Percentiles rank a stretch among this genome's conserved stretches.
Conservation (phyloP, 768 basidiomycete genomes). For the Tylopilus sp. region DNA sequence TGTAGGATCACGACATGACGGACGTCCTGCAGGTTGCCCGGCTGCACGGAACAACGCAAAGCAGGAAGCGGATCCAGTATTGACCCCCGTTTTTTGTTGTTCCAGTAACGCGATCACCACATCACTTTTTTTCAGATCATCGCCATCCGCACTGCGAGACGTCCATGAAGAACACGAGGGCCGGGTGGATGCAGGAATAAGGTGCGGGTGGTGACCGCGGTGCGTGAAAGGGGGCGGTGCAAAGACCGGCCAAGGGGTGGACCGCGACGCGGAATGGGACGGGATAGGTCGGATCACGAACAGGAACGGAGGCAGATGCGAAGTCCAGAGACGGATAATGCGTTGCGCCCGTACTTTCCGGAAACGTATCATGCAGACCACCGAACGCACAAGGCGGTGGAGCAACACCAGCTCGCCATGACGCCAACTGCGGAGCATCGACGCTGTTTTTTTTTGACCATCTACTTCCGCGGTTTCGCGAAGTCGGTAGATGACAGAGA, state of each 20-base stretch:
- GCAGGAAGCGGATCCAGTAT: slow-evolving; percentile 8
- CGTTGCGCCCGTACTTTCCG: slow-evolving; percentile 17
- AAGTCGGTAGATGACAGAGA: neutral
- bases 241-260: neutral
- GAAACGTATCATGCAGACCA: neutral
- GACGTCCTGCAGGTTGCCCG: slow-evolving; percentile 11
- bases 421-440: slow-evolving; percentile 11
- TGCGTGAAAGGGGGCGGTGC: neutral
- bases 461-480: neutral
- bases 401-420: neutral
- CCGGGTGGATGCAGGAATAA: neutral
- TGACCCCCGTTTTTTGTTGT: neutral
- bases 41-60: slow-evolving; percentile 18
- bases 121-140: neutral
- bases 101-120: slow-evolving; percentile 4
- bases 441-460: neutral
- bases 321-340: neutral
- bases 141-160: neutral
- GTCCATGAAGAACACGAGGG: neutral
- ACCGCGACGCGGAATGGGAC: neutral
- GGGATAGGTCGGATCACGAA: slow-evolving; percentile 22
- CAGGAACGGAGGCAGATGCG: neutral
- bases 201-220: neutral
- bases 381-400: slow-evolving; percentile 7
- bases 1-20: slow-evolving; percentile 21